A percentile compares a stretch with the other conserved stretches of the same genome.
Evolutionary conservation across 2,329 filamentous ascomycete genomes (phyloP).

Genomic region (Calonectria multiphialidica): DNA sequence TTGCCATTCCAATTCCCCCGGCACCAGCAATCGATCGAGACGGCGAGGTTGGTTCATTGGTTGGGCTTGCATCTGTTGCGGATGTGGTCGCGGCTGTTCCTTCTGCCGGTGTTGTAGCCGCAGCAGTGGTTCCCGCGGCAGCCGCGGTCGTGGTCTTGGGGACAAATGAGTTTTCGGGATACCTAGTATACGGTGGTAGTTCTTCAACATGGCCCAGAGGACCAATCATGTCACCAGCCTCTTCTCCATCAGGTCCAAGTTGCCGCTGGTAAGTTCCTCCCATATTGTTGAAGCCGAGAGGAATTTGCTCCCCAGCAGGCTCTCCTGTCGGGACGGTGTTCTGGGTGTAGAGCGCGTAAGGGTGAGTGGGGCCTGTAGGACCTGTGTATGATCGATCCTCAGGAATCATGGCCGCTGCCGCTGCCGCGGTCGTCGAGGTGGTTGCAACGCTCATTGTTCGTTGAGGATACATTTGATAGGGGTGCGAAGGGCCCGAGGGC

Average conservation of each 20-base stretch:
- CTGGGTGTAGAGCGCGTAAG: constrained; percentile 89
- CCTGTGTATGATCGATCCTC: constrained; percentile 64
- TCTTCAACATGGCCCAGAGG: constrained; percentile 92
- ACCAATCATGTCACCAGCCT: constrained; percentile 87
- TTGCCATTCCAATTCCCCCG: constrained; percentile 71
- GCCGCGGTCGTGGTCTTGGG: constrained; percentile 33
- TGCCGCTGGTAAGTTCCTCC: constrained; percentile 77
- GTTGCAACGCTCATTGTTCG: constrained; percentile 78
- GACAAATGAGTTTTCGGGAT: constrained; percentile 78
- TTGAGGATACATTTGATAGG: constrained; percentile 88
- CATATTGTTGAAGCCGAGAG: constrained; percentile 80
- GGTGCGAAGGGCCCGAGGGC: constrained; percentile 81
- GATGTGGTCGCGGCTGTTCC: not conserved
- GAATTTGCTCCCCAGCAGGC: constrained; percentile 62
- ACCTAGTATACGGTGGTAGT: constrained; percentile 90
- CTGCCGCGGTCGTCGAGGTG: constrained; percentile 74
- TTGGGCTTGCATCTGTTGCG: not conserved
- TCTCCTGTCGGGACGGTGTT: constrained; percentile 71
- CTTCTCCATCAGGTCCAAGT: constrained; percentile 84
- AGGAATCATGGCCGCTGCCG: constrained; percentile 64
- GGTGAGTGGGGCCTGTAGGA: constrained; percentile 79
- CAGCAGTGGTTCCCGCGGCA: constrained; percentile 13
- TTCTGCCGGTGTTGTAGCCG: constrained; percentile 10
- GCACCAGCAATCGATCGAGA: constrained; percentile 62
- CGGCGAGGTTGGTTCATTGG: constrained; percentile 25